Evolutionary conservation across 1,284 basidiomycete genomes (phyloP).

Genomic region (Laetiporus sulphureus): DNA sequence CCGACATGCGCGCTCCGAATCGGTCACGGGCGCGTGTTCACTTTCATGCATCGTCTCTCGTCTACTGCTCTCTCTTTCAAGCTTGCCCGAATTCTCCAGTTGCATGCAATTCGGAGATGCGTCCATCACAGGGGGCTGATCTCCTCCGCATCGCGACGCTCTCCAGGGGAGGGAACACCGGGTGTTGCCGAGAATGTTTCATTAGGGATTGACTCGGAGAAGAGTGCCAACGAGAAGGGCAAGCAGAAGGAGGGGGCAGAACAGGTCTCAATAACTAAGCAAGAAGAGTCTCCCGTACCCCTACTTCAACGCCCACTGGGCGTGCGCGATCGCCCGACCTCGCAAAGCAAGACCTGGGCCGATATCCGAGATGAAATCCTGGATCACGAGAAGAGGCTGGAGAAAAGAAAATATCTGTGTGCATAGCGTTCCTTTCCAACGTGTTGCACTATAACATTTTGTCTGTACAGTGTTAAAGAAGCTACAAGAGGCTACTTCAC

Average conservation of each 20-base stretch:
- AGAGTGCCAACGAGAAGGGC: slow-evolving; percentile 8
- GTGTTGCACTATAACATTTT: not conserved
- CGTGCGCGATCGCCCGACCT: slow-evolving; percentile 53
- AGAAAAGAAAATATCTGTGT: slow-evolving; percentile 70
- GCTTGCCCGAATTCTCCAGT: no score
- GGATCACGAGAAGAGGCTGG: slow-evolving; percentile 64
- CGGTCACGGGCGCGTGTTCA: no score
- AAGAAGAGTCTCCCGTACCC: slow-evolving; percentile 33
- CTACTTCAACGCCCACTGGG: slow-evolving; percentile 73
- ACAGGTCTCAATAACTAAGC: not conserved
- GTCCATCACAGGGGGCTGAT: no score
- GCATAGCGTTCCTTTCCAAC: no score
- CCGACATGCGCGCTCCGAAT: no score
- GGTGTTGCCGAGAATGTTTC: not conserved
- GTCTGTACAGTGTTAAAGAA: slow-evolving; percentile 65
- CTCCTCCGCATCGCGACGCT: no score
- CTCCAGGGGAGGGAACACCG: no score
- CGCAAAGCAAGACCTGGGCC: slow-evolving; percentile 51
- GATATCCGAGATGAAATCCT: slow-evolving; percentile 67
- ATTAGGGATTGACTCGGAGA: not conserved
- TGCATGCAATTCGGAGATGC: no score
- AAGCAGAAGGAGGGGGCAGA: slow-evolving; percentile 7
- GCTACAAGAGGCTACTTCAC: slow-evolving; percentile 87
- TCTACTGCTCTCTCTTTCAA: no score
- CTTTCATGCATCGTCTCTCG: no score